phyloP scores from a whole-genome alignment of 352 stramenopile species.

The Phytophthora aleatoria region DNA sequence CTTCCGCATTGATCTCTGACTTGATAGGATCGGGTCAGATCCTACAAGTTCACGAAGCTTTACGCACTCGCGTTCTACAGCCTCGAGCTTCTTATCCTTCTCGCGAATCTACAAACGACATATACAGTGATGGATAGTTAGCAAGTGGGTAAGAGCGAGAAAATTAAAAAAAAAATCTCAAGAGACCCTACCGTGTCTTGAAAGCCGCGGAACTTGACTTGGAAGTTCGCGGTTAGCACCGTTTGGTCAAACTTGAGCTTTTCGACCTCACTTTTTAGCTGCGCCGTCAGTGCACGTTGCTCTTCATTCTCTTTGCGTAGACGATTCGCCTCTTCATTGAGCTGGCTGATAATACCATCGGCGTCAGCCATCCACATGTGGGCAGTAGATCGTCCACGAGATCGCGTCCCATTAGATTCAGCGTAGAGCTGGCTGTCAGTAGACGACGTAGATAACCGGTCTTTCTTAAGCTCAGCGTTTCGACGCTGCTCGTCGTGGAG shows the following conservation, averaged over 20 bases:
- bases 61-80: constrained; percentile 68
- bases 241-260: constrained; percentile 83
- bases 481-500: constrained; percentile 66
- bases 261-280: constrained; percentile 71
- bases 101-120: constrained; percentile 56
- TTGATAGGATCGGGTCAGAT: constrained; percentile 34
- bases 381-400: constrained; percentile 64
- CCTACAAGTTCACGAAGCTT: constrained; percentile 70
- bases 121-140: constrained; percentile 9
- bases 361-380: constrained; percentile 88
- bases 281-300: constrained; percentile 45
- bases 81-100: constrained; percentile 85
- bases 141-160: background rate
- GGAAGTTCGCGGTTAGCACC: constrained; percentile 70
- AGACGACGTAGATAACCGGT: constrained; percentile 43
- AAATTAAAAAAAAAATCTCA: background rate
- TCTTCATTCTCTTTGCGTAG: constrained; percentile 83
- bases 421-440: constrained; percentile 48
- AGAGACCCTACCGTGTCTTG: constrained; percentile 53
- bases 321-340: constrained; percentile 74
- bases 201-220: constrained; percentile 84
- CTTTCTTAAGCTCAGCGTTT: constrained; percentile 61
- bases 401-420: constrained; percentile 46
- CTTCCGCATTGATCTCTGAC: constrained; percentile 44
- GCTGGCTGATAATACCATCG: constrained; percentile 79